phyloP scores from a whole-genome alignment of 148 eudicot species.

The Heliamphora exappendiculata region DNA sequence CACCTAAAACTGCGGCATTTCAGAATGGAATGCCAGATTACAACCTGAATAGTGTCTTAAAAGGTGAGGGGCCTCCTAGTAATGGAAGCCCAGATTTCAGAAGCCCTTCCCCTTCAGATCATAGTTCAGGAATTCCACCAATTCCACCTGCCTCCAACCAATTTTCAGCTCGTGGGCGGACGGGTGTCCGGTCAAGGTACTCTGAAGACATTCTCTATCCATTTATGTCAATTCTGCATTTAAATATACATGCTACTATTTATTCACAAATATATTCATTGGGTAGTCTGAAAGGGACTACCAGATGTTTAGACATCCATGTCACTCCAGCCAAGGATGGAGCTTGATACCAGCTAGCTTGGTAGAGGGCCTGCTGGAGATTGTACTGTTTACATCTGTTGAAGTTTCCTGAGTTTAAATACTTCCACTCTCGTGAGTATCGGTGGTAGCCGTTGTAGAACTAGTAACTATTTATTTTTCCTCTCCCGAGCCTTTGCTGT shows the following conservation, averaged over 20 bases:
- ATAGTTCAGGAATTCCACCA: conserved; percentile 60
- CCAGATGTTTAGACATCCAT: background rate
- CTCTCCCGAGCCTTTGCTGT: background rate
- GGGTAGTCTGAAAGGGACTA: background rate
- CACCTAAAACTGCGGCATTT: conserved; percentile 55
- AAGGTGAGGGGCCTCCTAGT: conserved; percentile 24
- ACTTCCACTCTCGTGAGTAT: background rate
- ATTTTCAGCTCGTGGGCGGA: conserved; percentile 72
- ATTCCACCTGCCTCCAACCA: conserved; percentile 68
- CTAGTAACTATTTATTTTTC: background rate
- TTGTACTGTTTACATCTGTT: background rate
- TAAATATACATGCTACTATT: background rate
- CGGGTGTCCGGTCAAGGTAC: conserved; percentile 81
- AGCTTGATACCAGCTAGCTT: background rate
- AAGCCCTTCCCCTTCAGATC: conserved; percentile 33
- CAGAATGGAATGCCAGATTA: conserved; percentile 48
- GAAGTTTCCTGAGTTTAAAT: background rate
- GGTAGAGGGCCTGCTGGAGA: background rate
- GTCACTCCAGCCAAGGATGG: background rate
- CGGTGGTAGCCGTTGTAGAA: background rate
- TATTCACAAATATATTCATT: background rate
- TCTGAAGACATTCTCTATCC: conserved; percentile 3
- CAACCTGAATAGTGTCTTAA: conserved; percentile 37
- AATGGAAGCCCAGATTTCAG: conserved; percentile 41
- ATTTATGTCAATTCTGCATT: background rate